phyloP scores from a whole-genome alignment of 2,329 filamentous ascomycete genomes.

The Penicillium frequentans region DNA sequence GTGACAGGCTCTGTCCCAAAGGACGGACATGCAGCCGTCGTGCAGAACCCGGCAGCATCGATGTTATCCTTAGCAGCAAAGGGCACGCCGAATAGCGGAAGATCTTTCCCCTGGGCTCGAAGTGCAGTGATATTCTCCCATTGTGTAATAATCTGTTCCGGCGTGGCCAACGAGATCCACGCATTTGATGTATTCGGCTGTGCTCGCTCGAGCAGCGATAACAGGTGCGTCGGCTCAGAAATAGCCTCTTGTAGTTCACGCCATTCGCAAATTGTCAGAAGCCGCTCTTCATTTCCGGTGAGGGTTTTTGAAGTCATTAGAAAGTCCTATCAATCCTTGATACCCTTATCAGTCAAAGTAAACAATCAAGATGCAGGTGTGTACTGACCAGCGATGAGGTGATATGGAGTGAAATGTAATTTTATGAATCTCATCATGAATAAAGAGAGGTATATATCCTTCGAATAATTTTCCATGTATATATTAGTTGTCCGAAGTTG shows the following conservation, averaged over 20 bases:
- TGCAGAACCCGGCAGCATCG: slow-evolving; percentile 46
- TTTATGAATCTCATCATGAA: background rate
- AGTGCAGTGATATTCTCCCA: background rate
- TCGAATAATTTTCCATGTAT: background rate
- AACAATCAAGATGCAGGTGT: background rate
- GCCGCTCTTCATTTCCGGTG: background rate
- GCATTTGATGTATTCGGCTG: background rate
- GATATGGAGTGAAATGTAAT: background rate
- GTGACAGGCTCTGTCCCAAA: slow-evolving; percentile 50
- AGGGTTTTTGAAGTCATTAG: background rate
- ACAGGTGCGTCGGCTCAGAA: background rate
- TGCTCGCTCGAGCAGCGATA: background rate
- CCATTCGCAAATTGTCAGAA: background rate
- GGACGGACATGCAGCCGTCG: slow-evolving; percentile 50
- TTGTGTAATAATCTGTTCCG: slow-evolving; percentile 1
- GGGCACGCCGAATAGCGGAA: slow-evolving; percentile 30
- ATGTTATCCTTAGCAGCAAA: slow-evolving; percentile 53
- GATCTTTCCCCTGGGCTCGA: background rate
- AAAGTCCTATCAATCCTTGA: background rate
- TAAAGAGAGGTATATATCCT: background rate
- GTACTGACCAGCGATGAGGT: background rate
- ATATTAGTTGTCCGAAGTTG: background rate
- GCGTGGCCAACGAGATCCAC: slow-evolving; percentile 5
- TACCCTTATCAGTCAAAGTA: background rate
- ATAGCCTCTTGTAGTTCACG: background rate